Evolutionary conservation across 1,139 yeast species (phyloP).

Genomic region (Taiozyma sp.): DNA sequence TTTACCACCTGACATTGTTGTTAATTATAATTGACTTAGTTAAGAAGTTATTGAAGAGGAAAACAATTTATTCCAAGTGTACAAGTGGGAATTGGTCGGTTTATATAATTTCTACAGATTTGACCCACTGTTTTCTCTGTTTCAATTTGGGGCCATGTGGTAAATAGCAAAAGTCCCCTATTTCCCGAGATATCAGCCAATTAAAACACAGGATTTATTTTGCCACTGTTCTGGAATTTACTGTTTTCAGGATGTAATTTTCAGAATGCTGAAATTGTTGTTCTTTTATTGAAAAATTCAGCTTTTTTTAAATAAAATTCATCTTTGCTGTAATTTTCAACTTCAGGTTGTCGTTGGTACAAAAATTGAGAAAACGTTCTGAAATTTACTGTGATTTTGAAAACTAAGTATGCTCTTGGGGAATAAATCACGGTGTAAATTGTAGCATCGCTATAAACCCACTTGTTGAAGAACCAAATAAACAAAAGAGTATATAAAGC

Average conservation of each 20-base stretch:
- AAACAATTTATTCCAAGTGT: neutral
- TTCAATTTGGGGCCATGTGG: slow-evolving; percentile 9
- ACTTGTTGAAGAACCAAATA: neutral
- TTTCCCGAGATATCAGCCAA: slow-evolving; percentile 16
- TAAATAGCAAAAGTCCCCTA: slow-evolving; percentile 49
- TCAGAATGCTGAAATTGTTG: slow-evolving; percentile 14
- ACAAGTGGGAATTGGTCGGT: neutral
- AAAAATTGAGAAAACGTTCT: neutral
- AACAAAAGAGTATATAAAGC: slow-evolving; percentile 4
- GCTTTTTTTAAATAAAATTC: slow-evolving; percentile 1
- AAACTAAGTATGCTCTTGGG: slow-evolving; percentile 21
- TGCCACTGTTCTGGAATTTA: slow-evolving; percentile 4
- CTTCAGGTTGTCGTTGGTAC: slow-evolving; percentile 1
- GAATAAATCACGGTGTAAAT: slow-evolving; percentile 7
- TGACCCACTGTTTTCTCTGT: slow-evolving; percentile 27
- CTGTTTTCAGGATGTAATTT: slow-evolving; percentile 12
- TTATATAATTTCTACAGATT: neutral
- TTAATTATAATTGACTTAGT: slow-evolving; percentile 26
- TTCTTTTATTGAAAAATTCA: slow-evolving; percentile 3
- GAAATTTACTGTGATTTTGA: slow-evolving; percentile 1
- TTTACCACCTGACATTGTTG: slow-evolving; percentile 98
- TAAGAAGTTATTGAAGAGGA: neutral
- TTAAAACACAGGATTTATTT: neutral
- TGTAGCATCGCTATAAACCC: neutral
- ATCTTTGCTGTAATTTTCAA: neutral